These are phyloP conservation scores for Dalbergia cochinchinensis DNA, from an alignment of 306 rosid species.

Conservation along the genomic window DNA sequence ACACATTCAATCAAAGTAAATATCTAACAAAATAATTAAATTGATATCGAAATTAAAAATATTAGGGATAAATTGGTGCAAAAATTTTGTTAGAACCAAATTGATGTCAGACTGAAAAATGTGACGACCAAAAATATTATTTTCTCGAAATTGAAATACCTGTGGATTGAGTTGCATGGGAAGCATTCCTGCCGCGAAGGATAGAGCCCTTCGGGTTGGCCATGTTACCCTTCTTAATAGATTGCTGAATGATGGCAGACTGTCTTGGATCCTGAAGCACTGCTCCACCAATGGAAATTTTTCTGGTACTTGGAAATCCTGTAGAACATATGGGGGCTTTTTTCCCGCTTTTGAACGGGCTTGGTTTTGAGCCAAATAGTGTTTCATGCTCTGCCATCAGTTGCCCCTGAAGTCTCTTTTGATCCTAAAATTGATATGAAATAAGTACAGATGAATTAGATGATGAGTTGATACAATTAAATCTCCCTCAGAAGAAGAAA, in stretches of 20 bases:
- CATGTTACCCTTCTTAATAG: slow-evolving; percentile 52
- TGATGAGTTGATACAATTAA: background rate
- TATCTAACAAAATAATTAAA: too few relatives aligned
- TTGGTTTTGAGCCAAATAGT: slow-evolving; percentile 56
- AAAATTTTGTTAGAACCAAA: too few relatives aligned
- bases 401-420: slow-evolving; percentile 52
- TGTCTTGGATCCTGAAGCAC: slow-evolving; percentile 62
- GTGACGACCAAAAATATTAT: too few relatives aligned
- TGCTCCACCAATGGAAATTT: slow-evolving; percentile 63
- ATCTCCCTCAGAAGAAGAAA: slow-evolving; percentile 23
- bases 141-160: slow-evolving; percentile 41
- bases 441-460: background rate
- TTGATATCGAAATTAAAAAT: too few relatives aligned
- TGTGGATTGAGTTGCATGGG: slow-evolving; percentile 47
- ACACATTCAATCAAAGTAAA: too few relatives aligned
- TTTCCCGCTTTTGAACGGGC: slow-evolving; percentile 46
- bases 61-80: too few relatives aligned
- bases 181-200: slow-evolving; percentile 44
- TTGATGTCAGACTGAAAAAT: too few relatives aligned
- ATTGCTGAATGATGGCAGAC: slow-evolving; percentile 51
- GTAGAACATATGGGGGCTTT: slow-evolving; percentile 52
- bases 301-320: slow-evolving; percentile 54
- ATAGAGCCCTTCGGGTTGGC: slow-evolving; percentile 50
- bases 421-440: slow-evolving; percentile 46
- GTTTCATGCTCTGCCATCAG: slow-evolving; percentile 69